Conservation (phyloP, 2,329 filamentous ascomycete species). For the Venturia oleaginea region DNA sequence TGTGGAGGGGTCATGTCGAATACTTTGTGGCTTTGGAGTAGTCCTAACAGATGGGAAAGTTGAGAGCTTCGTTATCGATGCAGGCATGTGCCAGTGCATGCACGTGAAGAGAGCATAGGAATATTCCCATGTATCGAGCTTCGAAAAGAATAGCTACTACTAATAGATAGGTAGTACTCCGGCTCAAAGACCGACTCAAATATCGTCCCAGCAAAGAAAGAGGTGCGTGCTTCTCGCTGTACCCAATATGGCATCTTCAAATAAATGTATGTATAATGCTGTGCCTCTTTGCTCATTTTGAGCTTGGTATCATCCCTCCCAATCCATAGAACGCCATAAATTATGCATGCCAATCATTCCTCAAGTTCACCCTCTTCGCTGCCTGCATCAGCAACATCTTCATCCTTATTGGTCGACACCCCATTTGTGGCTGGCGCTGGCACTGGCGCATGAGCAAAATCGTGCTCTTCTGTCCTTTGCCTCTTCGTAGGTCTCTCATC, state of each 20-base stretch:
- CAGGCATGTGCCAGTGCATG: background rate
- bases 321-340: background rate
- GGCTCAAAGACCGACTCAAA: background rate
- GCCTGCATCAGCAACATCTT: constrained; percentile 19
- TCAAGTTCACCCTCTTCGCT: constrained; percentile 34
- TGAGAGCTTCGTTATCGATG: background rate
- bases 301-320: constrained; percentile 7
- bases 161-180: background rate
- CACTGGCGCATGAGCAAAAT: background rate
- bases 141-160: background rate
- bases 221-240: background rate
- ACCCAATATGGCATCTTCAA: background rate
- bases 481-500: constrained; percentile 10
- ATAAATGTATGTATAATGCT: background rate
- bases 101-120: background rate
- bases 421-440: constrained; percentile 10
- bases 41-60: background rate
- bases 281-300: background rate
- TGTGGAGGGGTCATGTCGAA: background rate
- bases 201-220: background rate
- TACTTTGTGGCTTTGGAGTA: background rate
- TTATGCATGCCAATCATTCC: constrained; percentile 20
- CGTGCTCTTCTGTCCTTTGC: constrained; percentile 9
- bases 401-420: background rate
- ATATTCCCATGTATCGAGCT: background rate